Evolutionary conservation across 2,329 filamentous ascomycete species (phyloP), one percentile per base, ranked within the genome.

Genomic region (Pyricularia sp.): DNA sequence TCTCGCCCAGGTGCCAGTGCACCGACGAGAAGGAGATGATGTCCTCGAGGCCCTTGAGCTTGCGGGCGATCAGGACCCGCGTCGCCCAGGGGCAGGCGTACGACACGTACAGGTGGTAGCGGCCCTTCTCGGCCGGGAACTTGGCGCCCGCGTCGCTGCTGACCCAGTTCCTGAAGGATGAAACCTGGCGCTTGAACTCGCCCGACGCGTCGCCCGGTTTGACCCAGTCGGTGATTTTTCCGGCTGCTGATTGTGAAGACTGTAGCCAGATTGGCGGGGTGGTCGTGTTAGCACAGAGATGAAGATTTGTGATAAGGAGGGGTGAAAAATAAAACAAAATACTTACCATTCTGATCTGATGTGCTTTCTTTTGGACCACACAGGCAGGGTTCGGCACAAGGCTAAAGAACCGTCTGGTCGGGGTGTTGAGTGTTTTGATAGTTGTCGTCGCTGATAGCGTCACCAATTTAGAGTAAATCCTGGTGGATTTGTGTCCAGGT

Each of bases 41-140:
- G 65, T 96, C 88, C 71, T 97, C 90, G 0, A 99, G 82, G 0
- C 93, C 94, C 79, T 97, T 99, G 71, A 99, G 83, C 74, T 91
- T 88, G 66, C 93, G 84, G 2, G 90, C 89, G 70, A 97, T 96
- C 69, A 97, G 81, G 0, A 91, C 88, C 59, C 94, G 88, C 72
- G 91, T 91, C 5, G 93, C 93, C 93, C 93, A 97, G 4, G 93
- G 93, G 76, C 93, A 97, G 7, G 93, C 93, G 76, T 96, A 96
- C 71, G 89, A 93, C 69, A 96, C 88, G 74, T 93, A 99, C 70
- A 99, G 85, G 77, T 99, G 94, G 75, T 99, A 99, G 65, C 94
- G 84, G 64, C 84, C 91, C 77, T 90, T 91, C 78, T 97, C 93
- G 0, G 91, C 84, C 5, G 91, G 89, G 70, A 92, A 97, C 74